phyloP scores from a whole-genome alignment of 768 basidiomycete genomes.

The Pleurotus salmoneostramineus region DNA sequence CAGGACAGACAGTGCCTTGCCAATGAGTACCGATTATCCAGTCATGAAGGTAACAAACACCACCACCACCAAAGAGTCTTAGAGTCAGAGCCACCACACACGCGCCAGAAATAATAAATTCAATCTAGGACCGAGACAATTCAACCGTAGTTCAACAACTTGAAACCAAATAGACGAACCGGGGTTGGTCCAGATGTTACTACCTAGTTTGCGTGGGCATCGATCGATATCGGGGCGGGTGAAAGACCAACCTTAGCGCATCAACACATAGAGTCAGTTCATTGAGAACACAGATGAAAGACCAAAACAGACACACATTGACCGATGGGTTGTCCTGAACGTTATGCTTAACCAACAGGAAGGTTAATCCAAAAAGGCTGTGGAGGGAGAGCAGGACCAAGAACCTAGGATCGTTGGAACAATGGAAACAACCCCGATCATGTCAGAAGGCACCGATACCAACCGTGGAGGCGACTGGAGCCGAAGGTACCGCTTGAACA shows the following conservation, averaged over 20 bases:
- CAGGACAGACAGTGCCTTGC: conserved; percentile 63
- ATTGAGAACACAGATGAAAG: not conserved
- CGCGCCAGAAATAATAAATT: conserved; percentile 71
- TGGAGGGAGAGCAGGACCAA: conserved; percentile 46
- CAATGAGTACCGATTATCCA: conserved; percentile 25
- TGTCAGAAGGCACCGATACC: conserved; percentile 60
- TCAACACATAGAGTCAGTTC: not conserved
- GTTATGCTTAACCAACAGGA: conserved; percentile 54
- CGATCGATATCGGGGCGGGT: conserved; percentile 57
- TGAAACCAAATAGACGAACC: conserved; percentile 23
- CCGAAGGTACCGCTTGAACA: conserved; percentile 46
- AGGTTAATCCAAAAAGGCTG: conserved; percentile 50
- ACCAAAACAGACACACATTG: conserved; percentile 33
- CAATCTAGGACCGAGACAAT: not conserved
- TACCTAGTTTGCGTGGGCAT: conserved; percentile 65
- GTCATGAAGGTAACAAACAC: not conserved
- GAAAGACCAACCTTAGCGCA: conserved; percentile 50
- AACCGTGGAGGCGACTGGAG: conserved; percentile 49
- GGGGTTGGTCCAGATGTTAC: conserved; percentile 47
- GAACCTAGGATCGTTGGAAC: conserved; percentile 39
- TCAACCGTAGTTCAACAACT: not conserved
- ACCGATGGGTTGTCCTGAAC: conserved; percentile 63
- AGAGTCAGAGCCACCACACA: conserved; percentile 40
- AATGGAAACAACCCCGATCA: conserved; percentile 46
- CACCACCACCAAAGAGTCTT: conserved; percentile 33